These are phyloP conservation scores for Mycena capillaripes DNA, from an alignment of 768 basidiomycete species.

Conservation along the genomic window DNA sequence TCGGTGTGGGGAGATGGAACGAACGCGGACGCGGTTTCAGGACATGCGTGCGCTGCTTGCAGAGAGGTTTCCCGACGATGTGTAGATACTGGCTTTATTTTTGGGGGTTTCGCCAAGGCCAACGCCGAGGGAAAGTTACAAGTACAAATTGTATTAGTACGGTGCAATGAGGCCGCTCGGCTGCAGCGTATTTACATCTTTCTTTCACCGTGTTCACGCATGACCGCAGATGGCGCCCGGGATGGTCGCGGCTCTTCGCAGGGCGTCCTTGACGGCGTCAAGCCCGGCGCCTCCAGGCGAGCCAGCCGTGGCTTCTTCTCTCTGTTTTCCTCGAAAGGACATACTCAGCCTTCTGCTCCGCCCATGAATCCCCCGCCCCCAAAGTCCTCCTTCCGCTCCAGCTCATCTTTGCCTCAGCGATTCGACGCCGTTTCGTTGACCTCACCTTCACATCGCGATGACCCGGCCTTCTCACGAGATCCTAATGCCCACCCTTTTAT, in stretches of 20 bases:
- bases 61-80: constrained; percentile 53
- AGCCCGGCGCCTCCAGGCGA: constrained; percentile 23
- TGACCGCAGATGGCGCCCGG: constrained; percentile 14
- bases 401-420: neutral
- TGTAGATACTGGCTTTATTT: too few relatives aligned
- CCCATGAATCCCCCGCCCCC: neutral
- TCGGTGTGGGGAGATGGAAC: constrained; percentile 77
- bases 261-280: neutral
- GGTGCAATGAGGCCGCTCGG: constrained; percentile 9
- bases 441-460: constrained; percentile 21
- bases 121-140: neutral
- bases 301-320: constrained; percentile 33
- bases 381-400: neutral
- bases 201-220: neutral
- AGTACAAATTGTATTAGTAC: constrained; percentile 16
- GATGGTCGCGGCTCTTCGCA: constrained; percentile 1
- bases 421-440: constrained; percentile 29
- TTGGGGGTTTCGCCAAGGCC: too few relatives aligned
- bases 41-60: constrained; percentile 71
- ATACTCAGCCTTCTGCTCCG: constrained; percentile 10
- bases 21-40: constrained; percentile 75
- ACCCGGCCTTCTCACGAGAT: constrained; percentile 31
- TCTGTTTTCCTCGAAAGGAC: constrained; percentile 25
- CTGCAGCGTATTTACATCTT: too few relatives aligned
- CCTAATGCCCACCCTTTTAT: constrained; percentile 23